A percentile compares a stretch with the other conserved stretches of the same genome.
phyloP scores from a whole-genome alignment of 768 basidiomycete genomes.

The Punctularia strigosozonata region DNA sequence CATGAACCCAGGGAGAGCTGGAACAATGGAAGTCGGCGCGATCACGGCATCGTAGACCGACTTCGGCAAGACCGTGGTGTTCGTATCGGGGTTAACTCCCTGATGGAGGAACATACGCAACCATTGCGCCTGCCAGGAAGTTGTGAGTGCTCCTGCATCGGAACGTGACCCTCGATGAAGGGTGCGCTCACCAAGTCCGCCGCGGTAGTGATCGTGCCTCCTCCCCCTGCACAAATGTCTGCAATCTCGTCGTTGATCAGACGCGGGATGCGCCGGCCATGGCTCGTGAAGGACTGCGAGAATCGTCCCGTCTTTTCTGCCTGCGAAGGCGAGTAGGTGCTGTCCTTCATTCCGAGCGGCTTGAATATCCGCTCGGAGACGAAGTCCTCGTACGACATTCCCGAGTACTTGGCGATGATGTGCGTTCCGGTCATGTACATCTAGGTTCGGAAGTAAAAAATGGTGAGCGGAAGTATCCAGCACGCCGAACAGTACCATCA shows the following conservation, averaged over 20 bases:
- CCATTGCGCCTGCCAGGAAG: too few species aligned
- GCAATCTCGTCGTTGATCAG: constrained; percentile 16
- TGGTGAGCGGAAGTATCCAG: not conserved
- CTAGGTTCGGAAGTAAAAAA: too few species aligned
- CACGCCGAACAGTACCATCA: not conserved
- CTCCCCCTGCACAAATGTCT: too few species aligned
- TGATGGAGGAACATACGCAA: constrained; percentile 21
- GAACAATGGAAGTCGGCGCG: constrained; percentile 17
- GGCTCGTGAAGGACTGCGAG: constrained; percentile 20
- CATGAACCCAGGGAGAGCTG: constrained; percentile 4
- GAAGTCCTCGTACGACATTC: constrained; percentile 25
- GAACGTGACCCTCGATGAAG: too few species aligned
- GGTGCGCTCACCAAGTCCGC: too few species aligned
- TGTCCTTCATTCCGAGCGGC: constrained; percentile 27
- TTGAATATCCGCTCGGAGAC: constrained; percentile 28
- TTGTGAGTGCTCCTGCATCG: too few species aligned
- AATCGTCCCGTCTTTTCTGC: constrained; percentile 21
- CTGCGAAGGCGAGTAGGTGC: constrained; percentile 23
- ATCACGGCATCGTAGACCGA: constrained; percentile 19
- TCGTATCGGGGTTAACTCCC: constrained; percentile 19
- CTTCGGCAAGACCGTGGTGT: constrained; percentile 21
- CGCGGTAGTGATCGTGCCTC: too few species aligned
- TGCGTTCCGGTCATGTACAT: constrained; percentile 26
- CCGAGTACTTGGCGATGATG: constrained; percentile 22
- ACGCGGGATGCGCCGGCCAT: constrained; percentile 22